A percentile compares a stretch with the other conserved stretches of the same genome.
These are phyloP conservation scores for Blastobotrys petasosporus DNA, from an alignment of 1,139 yeast species.

Conservation along the genomic window DNA sequence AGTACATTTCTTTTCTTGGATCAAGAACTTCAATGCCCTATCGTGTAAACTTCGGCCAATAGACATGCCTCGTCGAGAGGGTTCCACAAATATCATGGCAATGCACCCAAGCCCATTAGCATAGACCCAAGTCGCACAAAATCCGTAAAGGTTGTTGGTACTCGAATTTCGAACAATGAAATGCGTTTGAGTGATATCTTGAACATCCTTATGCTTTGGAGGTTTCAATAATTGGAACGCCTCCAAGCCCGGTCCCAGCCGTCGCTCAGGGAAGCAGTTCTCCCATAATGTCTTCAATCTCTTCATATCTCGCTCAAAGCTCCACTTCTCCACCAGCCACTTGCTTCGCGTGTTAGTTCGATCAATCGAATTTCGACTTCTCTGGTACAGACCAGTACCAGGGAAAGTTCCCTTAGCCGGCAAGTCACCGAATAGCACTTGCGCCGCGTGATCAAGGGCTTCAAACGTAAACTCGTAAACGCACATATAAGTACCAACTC, in stretches of 20 bases:
- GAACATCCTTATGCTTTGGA: background rate
- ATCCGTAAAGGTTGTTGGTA: conserved; percentile 51
- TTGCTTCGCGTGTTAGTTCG: conserved; percentile 28
- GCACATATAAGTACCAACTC: conserved; percentile 54
- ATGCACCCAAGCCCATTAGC: conserved; percentile 42
- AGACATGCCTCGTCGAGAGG: conserved; percentile 50
- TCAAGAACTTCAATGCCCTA: conserved; percentile 49
- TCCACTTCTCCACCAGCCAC: conserved; percentile 60
- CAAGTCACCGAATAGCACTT: conserved; percentile 50
- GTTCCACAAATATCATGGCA: conserved; percentile 49
- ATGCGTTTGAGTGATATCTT: conserved; percentile 32
- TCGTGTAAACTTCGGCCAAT: conserved; percentile 54
- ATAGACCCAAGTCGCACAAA: conserved; percentile 51
- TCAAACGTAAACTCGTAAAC: conserved; percentile 55
- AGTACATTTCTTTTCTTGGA: conserved; percentile 42
- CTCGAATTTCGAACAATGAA: conserved; percentile 59
- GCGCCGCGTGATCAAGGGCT: conserved; percentile 46
- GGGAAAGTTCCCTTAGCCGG: conserved; percentile 54
- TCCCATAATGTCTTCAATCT: conserved; percentile 43
- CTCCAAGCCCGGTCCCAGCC: conserved; percentile 25
- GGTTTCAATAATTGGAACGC: conserved; percentile 22
- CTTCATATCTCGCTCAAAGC: conserved; percentile 47
- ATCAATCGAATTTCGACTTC: conserved; percentile 16
- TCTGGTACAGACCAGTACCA: conserved; percentile 37
- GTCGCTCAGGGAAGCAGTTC: conserved; percentile 29